phyloP scores from a whole-genome alignment of 441 rosid genomes.

The Populus hybrid region DNA sequence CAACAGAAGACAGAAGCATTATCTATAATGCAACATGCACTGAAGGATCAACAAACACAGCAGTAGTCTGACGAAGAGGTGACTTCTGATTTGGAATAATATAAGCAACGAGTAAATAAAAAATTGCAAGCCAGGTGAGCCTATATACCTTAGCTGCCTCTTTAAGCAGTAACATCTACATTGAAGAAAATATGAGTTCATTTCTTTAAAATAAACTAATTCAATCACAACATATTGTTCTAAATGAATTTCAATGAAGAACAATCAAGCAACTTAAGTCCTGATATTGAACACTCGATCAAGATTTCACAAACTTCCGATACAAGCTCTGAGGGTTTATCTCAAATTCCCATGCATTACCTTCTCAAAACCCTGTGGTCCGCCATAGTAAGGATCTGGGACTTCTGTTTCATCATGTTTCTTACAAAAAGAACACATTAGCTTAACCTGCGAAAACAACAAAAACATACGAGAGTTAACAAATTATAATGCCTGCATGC shows the following conservation, averaged over 20 bases:
- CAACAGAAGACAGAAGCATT: neutral
- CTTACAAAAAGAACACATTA: conserved; percentile 77
- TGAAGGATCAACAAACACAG: neutral
- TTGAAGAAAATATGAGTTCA: conserved; percentile 3
- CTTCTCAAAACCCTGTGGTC: conserved; percentile 79
- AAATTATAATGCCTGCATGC: neutral
- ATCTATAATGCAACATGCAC: neutral
- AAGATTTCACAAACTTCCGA: neutral
- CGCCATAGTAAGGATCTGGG: conserved; percentile 79
- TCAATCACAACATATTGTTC: neutral
- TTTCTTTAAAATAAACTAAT: conserved; percentile 1
- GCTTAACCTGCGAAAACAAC: conserved; percentile 49
- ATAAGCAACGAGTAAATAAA: neutral
- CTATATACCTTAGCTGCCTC: neutral
- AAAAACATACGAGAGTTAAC: neutral
- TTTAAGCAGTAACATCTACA: neutral
- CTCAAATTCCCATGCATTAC: conserved; percentile 24
- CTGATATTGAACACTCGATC: neutral
- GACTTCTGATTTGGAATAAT: neutral
- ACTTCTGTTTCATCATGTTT: conserved; percentile 66
- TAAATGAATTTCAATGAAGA: neutral
- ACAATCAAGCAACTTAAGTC: neutral
- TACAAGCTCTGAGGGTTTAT: neutral
- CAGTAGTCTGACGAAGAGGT: neutral
- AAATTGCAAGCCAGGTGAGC: neutral